Evolutionary conservation across 192 early-diverging fungal species (phyloP).

Genomic region (Allomyces macrogynus): DNA sequence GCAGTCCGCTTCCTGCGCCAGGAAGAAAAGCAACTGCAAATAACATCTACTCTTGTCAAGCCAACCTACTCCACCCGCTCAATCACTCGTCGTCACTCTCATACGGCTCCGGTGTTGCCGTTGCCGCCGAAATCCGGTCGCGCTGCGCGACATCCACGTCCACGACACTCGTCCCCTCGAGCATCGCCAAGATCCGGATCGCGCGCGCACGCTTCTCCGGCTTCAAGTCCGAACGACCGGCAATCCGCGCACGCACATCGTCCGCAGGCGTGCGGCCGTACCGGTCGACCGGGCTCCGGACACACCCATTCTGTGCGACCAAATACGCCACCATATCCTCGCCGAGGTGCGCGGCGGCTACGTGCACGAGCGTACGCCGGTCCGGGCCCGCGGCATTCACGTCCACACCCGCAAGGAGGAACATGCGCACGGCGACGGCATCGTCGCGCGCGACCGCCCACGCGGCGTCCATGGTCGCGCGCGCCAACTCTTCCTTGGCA

Average conservation of each 20-base stretch:
- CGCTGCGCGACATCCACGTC: no score
- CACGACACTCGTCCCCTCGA: neutral
- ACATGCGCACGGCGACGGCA: neutral
- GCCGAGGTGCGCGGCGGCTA: neutral
- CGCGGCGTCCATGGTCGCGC: neutral
- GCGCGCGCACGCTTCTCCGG: neutral
- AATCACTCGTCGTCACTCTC: no score
- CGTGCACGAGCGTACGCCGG: neutral
- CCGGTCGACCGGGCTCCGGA: neutral
- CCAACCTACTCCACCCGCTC: no score
- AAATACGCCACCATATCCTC: neutral
- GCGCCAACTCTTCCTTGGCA: conserved; percentile 46
- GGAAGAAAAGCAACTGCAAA: no score
- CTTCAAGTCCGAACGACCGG: neutral
- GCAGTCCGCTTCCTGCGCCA: no score
- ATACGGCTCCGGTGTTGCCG: no score
- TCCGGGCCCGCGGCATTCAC: neutral
- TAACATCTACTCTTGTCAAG: no score
- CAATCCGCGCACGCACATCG: neutral
- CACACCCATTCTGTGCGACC: neutral
- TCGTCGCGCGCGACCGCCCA: neutral
- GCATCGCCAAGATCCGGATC: neutral
- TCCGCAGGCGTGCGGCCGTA: neutral
- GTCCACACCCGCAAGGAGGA: neutral
- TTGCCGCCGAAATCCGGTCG: no score